Base-by-base conservation (phyloP, 140 eudicot species). In the Cichorium intybus region DNA sequence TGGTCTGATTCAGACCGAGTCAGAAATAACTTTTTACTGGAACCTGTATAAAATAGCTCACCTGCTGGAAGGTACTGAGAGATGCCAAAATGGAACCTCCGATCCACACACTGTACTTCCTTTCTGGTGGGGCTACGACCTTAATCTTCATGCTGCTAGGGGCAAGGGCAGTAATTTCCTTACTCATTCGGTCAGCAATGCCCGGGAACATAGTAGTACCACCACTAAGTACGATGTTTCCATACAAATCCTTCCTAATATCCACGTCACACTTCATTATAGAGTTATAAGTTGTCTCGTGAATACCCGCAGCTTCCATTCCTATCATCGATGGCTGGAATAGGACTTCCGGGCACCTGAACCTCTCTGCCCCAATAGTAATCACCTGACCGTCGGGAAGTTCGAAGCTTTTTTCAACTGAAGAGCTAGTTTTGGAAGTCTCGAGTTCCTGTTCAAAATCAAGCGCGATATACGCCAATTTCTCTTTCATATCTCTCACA, bases 301-400 rank as follows among this genome's bases (percentile, higher is more conserved):
- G 91, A 72, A 84, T 84, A 17, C 91, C 91, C 3, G 91, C 91
- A 60, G 85, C 76, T 85, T 85, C 93, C 93, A 85, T 85, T 9
- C 93, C 93, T 20, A 85, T 73, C 87, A 87, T 75, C 9, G 95
- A 80, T 17, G 95, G 95, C 65, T 83, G 95, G 90, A 83, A 87
- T 11, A 87, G 95, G 37, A 83, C 90, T 70, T 87, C 95, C 7
- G 95, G 90, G 59, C 95, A 87, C 63, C 90, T 73, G 82, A 87
- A 87, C 12, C 95, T 68, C 82, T 87, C 95, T 17, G 78, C 84
- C 8, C 95, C 95, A 24, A 87, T 87, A 14, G 89, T 86, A 39
- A 85, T 85, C 56, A 85, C 85, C 72, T 85, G 92, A 51, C 92
- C 92, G 51, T 85, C 95, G 10, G 95, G 95, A 34, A 87, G 27